These are phyloP conservation scores for Globisporangium echinulatum DNA, from an alignment of 352 stramenopile species.

Conservation along the genomic window DNA sequence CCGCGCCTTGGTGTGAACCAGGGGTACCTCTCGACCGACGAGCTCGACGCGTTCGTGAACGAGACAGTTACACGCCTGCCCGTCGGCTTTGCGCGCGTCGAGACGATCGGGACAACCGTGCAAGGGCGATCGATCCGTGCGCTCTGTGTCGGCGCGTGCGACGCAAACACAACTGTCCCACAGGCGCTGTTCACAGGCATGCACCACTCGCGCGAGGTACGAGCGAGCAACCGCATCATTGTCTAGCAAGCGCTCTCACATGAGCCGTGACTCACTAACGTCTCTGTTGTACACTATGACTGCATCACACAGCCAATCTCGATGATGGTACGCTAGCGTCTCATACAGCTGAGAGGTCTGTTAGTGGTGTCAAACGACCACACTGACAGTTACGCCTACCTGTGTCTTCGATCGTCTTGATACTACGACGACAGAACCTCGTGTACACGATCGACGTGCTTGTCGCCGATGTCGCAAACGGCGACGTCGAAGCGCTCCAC, in stretches of 20 bases:
- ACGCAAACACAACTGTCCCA: constrained; percentile 15
- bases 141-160: constrained; percentile 62
- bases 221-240: neutral
- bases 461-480: constrained; percentile 45
- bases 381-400: neutral
- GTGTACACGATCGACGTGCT: constrained; percentile 82
- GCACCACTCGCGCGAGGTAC: constrained; percentile 78
- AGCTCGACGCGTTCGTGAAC: constrained; percentile 58
- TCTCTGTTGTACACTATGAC: neutral
- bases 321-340: constrained; percentile 61
- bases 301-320: constrained; percentile 51
- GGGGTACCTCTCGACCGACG: constrained; percentile 51
- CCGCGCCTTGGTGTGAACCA: constrained; percentile 54
- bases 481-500: constrained; percentile 40
- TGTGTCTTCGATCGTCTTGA: neutral
- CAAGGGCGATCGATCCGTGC: constrained; percentile 54
- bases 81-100: constrained; percentile 30
- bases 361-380: too few relatives aligned
- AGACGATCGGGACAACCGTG: constrained; percentile 52
- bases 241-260: neutral
- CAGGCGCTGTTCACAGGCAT: constrained; percentile 78
- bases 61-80: constrained; percentile 31
- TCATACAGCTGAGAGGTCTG: too few relatives aligned
- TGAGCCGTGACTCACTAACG: neutral
- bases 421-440: constrained; percentile 35